A percentile compares a stretch with the other conserved stretches of the same genome.
These are phyloP conservation scores for Raddia distichophylla DNA, from an alignment of 176 grass and related monocot genomes.

Conservation along the genomic window DNA sequence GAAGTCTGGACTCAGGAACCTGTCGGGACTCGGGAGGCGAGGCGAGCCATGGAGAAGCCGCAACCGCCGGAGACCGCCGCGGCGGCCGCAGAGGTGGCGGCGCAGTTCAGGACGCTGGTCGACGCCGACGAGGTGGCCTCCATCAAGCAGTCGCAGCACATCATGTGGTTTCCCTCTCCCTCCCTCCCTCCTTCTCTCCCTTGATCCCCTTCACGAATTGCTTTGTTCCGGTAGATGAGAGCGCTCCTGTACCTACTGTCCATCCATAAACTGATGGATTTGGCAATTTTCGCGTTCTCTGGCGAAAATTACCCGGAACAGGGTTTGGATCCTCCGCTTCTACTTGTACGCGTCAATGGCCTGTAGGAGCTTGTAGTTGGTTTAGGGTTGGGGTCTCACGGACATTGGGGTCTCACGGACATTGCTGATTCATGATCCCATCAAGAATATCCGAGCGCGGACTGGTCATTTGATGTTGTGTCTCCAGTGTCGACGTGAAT, in stretches of 20 bases:
- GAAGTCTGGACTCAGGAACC: not conserved
- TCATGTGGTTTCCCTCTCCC: slow-evolving; percentile 51
- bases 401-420: not conserved
- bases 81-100: slow-evolving; percentile 70
- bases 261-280: not conserved
- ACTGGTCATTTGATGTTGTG: not conserved
- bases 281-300: not conserved
- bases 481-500: not conserved
- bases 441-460: not conserved
- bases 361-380: not conserved
- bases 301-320: not conserved
- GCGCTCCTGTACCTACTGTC: not conserved
- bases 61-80: slow-evolving; percentile 28
- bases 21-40: not conserved
- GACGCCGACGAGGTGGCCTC: slow-evolving; percentile 54
- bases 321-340: not conserved
- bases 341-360: not conserved
- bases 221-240: not conserved
- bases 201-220: not conserved
- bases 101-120: slow-evolving; percentile 60
- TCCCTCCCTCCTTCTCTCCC: not conserved
- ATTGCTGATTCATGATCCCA: not conserved
- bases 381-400: not conserved
- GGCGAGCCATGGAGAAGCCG: slow-evolving; percentile 39
- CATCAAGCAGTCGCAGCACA: slow-evolving; percentile 70